Percentiles rank a stretch among this genome's conserved stretches.
These are phyloP conservation scores for Cladosporium austrohemisphaericum DNA, from an alignment of 2,329 filamentous ascomycete species.

Conservation along the genomic window DNA sequence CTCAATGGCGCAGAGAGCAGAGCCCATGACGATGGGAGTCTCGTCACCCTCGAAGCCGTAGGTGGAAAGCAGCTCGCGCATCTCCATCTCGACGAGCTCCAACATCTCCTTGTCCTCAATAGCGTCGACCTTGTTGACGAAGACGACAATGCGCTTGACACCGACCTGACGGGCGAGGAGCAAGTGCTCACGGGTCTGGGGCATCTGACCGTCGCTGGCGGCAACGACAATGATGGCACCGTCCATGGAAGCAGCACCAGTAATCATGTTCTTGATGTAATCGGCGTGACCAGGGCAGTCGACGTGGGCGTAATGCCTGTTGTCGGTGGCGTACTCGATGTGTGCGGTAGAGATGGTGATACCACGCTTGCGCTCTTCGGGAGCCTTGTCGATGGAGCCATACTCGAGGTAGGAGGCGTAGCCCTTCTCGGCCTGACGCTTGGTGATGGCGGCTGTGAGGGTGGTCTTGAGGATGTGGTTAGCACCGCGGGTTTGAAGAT, in stretches of 20 bases:
- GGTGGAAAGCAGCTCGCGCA: constrained; percentile 88
- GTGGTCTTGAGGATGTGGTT: constrained; percentile 65
- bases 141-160: constrained; percentile 96
- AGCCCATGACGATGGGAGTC: constrained; percentile 95
- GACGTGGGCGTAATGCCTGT: constrained; percentile 97
- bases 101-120: constrained; percentile 98
- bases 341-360: constrained; percentile 98
- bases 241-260: constrained; percentile 98
- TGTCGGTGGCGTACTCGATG: constrained; percentile 95
- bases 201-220: constrained; percentile 98
- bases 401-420: constrained; percentile 94
- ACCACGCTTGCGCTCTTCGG: constrained; percentile 98
- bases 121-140: constrained; percentile 99
- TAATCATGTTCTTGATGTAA: constrained; percentile 99
- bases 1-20: constrained; percentile 90
- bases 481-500: constrained; percentile 16
- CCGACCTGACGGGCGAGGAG: constrained; percentile 96
- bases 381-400: constrained; percentile 96
- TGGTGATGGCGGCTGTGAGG: constrained; percentile 96
- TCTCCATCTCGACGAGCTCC: constrained; percentile 99
- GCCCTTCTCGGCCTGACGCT: constrained; percentile 93
- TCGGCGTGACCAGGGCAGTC: constrained; percentile 99
- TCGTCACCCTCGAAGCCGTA: constrained; percentile 99
- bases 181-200: constrained; percentile 97
- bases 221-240: constrained; percentile 98